Evolutionary conservation across 106 monocot genomes (phyloP).

Genomic region (Dendrobium nobile): DNA sequence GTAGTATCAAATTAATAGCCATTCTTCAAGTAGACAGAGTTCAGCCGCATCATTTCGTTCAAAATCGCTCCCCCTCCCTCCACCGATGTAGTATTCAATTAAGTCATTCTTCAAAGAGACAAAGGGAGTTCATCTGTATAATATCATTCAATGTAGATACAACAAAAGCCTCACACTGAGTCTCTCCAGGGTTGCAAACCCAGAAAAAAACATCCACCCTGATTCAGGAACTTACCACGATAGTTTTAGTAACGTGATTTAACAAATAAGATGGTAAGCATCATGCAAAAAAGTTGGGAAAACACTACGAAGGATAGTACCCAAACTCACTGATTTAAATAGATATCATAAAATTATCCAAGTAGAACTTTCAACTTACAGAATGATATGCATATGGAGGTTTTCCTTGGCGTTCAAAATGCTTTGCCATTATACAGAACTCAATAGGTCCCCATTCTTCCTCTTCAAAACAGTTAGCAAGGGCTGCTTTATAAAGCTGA

Average conservation of each 20-base stretch:
- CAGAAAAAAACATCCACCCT: background rate
- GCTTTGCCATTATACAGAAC: slow-evolving; percentile 90
- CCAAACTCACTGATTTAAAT: background rate
- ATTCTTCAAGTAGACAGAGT: too few relatives aligned
- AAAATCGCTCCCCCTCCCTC: too few relatives aligned
- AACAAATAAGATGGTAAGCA: background rate
- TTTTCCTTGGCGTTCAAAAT: slow-evolving; percentile 96
- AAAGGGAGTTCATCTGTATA: too few relatives aligned
- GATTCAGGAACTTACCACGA: background rate
- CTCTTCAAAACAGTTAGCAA: slow-evolving; percentile 83
- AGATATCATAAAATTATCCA: background rate
- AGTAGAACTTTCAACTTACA: slow-evolving; percentile 31
- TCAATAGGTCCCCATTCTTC: slow-evolving; percentile 98
- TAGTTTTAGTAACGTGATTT: background rate
- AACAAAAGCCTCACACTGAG: too few relatives aligned
- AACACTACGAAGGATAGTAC: background rate
- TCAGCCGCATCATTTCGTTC: too few relatives aligned
- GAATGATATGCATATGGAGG: slow-evolving; percentile 91
- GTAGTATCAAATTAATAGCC: too few relatives aligned
- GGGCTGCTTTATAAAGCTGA: slow-evolving; percentile 90
- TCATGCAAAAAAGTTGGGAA: background rate
- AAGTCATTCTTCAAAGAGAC: too few relatives aligned
- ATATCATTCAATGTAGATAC: too few relatives aligned
- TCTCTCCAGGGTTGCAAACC: background rate
- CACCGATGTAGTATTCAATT: too few relatives aligned